Percentiles rank a stretch among this genome's conserved stretches.
phyloP scores from a whole-genome alignment of 2,329 filamentous ascomycete genomes.

The Thielaviopsis cerberus region DNA sequence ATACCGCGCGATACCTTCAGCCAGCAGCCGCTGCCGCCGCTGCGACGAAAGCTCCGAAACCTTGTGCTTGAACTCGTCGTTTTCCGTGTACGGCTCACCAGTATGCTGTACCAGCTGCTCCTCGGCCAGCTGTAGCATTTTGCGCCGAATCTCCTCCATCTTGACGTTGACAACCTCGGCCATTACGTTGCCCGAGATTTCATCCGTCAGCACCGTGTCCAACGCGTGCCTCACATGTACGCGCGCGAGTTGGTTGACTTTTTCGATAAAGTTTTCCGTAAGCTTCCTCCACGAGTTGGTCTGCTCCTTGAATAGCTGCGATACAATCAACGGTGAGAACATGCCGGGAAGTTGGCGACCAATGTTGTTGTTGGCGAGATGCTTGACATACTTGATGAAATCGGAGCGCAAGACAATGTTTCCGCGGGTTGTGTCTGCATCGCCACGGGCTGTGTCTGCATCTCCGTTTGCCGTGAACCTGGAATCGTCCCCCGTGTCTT shows the following conservation, averaged over 20 bases:
- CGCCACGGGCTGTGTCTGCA: not conserved
- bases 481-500: not conserved
- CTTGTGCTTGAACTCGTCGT: not conserved
- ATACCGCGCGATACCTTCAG: not conserved
- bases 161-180: not conserved
- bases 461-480: not conserved
- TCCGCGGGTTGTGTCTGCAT: too few relatives aligned
- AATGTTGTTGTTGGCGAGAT: not conserved
- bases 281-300: not conserved
- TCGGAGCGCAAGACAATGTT: not conserved
- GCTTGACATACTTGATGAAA: not conserved
- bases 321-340: not conserved
- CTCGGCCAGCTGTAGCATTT: not conserved
- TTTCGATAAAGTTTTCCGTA: not conserved
- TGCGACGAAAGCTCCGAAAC: not conserved
- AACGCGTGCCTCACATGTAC: not conserved
- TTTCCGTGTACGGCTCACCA: not conserved
- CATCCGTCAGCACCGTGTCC: not conserved
- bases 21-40: not conserved
- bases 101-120: not conserved
- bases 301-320: not conserved
- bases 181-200: not conserved
- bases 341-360: not conserved
- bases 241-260: not conserved
- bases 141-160: not conserved